Conservation (phyloP, 768 basidiomycete genomes). For the Clitopilus passeckerianus region DNA sequence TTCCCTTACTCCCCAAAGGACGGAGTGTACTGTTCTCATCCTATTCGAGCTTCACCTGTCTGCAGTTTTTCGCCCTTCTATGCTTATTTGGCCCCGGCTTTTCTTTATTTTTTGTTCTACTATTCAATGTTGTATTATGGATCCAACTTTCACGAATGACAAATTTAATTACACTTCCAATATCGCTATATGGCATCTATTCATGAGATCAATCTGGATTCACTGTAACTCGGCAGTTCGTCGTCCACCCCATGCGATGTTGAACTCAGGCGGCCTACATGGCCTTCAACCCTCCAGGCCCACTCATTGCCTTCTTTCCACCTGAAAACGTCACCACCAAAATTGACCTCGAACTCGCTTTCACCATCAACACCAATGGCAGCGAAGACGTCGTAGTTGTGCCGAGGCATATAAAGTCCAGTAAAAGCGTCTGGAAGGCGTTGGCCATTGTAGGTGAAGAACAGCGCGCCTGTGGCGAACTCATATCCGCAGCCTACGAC, state of each 20-base stretch:
- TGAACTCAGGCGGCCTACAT: conserved; percentile 45
- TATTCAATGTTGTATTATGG: not conserved
- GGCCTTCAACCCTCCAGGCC: conserved; percentile 60
- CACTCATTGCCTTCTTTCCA: conserved; percentile 66
- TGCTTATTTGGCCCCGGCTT: not conserved
- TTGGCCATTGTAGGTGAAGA: conserved; percentile 62
- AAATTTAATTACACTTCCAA: not conserved
- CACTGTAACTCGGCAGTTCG: conserved; percentile 38
- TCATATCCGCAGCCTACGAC: conserved; percentile 63
- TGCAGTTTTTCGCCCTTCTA: not conserved
- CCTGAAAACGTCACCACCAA: conserved; percentile 52
- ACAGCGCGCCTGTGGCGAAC: conserved; percentile 44
- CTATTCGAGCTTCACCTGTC: not conserved
- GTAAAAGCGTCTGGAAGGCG: conserved; percentile 53
- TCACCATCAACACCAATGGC: conserved; percentile 55
- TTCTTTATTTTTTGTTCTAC: not conserved
- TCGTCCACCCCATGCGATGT: conserved; percentile 30
- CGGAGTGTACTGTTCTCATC: not conserved
- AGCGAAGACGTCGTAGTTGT: conserved; percentile 53
- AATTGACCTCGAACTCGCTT: conserved; percentile 58
- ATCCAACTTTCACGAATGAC: not conserved
- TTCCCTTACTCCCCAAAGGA: not conserved
- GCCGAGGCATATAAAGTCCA: conserved; percentile 53
- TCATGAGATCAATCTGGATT: not conserved
- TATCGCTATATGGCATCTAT: not conserved